These are phyloP conservation scores for Argentina anserina DNA, from an alignment of 306 rosid genomes.

Conservation along the genomic window DNA sequence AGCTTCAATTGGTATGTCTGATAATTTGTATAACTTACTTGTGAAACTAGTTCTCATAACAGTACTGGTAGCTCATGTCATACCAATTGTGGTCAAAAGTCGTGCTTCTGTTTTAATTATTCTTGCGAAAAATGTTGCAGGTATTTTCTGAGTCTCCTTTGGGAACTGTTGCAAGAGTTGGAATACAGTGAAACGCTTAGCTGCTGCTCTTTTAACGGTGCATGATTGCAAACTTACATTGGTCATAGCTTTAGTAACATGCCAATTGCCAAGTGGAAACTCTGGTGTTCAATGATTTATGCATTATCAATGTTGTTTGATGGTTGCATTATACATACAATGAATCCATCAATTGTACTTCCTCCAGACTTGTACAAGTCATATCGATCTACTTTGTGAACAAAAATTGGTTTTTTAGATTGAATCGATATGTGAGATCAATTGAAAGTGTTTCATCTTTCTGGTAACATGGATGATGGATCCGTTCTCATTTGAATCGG, in stretches of 20 bases:
- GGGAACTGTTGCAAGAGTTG: neutral
- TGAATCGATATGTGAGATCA: neutral
- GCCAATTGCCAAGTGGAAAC: neutral
- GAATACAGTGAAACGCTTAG: neutral
- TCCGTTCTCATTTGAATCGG: too few species aligned
- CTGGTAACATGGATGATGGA: too few species aligned
- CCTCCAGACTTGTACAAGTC: neutral
- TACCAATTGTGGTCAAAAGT: neutral
- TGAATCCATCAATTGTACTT: neutral
- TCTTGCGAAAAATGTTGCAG: neutral
- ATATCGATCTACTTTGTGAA: neutral
- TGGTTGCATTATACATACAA: neutral
- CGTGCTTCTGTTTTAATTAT: neutral
- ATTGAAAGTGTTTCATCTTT: too few species aligned
- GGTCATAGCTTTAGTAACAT: neutral
- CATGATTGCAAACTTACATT: neutral
- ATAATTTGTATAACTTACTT: neutral
- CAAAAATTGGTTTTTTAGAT: neutral
- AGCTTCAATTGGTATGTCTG: neutral
- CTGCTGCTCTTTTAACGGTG: neutral
- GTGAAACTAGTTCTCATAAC: neutral
- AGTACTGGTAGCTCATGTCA: neutral
- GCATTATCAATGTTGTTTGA: neutral
- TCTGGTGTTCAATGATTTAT: neutral
- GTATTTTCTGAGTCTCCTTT: neutral